Evolutionary conservation across 2,329 filamentous ascomycete species (phyloP).

Genomic region (Tolypocladium tropicale): DNA sequence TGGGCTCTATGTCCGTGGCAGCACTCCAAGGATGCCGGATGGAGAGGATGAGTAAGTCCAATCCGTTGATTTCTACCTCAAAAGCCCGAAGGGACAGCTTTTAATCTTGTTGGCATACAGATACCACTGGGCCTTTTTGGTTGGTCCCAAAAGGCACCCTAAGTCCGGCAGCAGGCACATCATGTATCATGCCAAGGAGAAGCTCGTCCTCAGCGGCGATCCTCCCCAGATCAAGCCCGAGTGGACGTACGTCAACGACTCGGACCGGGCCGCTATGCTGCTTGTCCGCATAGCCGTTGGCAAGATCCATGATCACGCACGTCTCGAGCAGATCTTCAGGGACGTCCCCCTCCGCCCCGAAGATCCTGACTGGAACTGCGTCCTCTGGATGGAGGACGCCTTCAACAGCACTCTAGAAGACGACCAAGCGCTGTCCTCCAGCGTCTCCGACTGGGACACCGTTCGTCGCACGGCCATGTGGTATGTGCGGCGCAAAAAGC

Average conservation of each 20-base stretch:
- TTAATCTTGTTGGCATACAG: slow-evolving; percentile 6
- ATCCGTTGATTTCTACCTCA: too few relatives aligned
- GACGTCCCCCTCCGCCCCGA: slow-evolving; percentile 18
- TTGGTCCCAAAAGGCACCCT: slow-evolving; percentile 20
- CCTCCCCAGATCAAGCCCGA: slow-evolving; percentile 5
- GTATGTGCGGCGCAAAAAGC: slow-evolving; percentile 27
- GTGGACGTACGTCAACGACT: slow-evolving; percentile 15
- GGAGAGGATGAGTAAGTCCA: slow-evolving; percentile 6
- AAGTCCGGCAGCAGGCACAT: slow-evolving; percentile 14
- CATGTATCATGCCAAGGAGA: slow-evolving; percentile 20
- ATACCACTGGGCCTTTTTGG: slow-evolving; percentile 27
- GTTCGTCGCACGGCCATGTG: slow-evolving; percentile 24
- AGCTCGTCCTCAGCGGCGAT: slow-evolving; percentile 2
- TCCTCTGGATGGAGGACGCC: slow-evolving; percentile 31
- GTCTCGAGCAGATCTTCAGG: slow-evolving; percentile 17
- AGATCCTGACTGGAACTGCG: slow-evolving; percentile 29
- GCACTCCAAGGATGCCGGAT: slow-evolving; percentile 4
- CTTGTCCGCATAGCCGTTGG: slow-evolving; percentile 15
- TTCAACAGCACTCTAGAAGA: slow-evolving; percentile 18
- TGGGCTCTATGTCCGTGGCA: slow-evolving; percentile 4
- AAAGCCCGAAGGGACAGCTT: too few relatives aligned
- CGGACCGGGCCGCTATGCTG: slow-evolving; percentile 5
- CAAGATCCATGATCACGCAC: slow-evolving; percentile 19
- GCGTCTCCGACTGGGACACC: slow-evolving; percentile 19
- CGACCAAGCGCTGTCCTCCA: slow-evolving; percentile 20